These are phyloP conservation scores for Myxozyma kluyveri DNA, from an alignment of 805 yeast genomes.

Conservation along the genomic window DNA sequence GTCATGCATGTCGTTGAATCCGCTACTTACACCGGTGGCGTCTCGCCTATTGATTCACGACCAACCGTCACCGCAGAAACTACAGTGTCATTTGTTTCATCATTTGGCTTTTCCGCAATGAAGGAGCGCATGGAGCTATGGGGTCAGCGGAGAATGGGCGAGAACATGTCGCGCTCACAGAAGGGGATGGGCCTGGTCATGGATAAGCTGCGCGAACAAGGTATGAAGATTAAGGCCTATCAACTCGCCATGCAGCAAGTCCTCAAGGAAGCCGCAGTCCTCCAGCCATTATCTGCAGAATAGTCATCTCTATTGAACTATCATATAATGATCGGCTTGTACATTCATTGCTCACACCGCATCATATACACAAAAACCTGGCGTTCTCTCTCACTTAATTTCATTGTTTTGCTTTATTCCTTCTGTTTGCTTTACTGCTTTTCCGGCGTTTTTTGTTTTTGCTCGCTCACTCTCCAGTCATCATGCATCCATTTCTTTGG, in stretches of 20 bases:
- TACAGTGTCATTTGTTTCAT: slow-evolving; percentile 36
- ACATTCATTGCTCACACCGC: too few species aligned
- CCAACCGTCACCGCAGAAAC: slow-evolving; percentile 49
- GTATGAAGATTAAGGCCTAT: slow-evolving; percentile 28
- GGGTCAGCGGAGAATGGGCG: slow-evolving; percentile 68
- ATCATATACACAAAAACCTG: too few species aligned
- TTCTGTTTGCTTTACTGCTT: too few species aligned
- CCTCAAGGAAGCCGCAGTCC: background rate
- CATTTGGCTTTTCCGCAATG: slow-evolving; percentile 60
- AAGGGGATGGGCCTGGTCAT: slow-evolving; percentile 76
- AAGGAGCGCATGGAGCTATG: slow-evolving; percentile 76
- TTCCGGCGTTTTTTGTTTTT: background rate
- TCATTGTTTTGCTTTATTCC: background rate
- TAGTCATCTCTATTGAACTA: too few species aligned
- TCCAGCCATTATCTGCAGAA: too few species aligned
- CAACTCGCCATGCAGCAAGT: slow-evolving; percentile 22
- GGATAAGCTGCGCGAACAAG: slow-evolving; percentile 47
- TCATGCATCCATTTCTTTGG: too few species aligned
- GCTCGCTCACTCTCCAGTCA: too few species aligned
- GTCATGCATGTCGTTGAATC: slow-evolving; percentile 77
- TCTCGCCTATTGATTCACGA: slow-evolving; percentile 41
- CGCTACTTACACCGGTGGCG: slow-evolving; percentile 49
- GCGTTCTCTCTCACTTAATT: background rate
- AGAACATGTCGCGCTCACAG: slow-evolving; percentile 63
- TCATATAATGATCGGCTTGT: too few species aligned